phyloP scores from a whole-genome alignment of 306 rosid genomes.

The Casuarina equisetifolia region DNA sequence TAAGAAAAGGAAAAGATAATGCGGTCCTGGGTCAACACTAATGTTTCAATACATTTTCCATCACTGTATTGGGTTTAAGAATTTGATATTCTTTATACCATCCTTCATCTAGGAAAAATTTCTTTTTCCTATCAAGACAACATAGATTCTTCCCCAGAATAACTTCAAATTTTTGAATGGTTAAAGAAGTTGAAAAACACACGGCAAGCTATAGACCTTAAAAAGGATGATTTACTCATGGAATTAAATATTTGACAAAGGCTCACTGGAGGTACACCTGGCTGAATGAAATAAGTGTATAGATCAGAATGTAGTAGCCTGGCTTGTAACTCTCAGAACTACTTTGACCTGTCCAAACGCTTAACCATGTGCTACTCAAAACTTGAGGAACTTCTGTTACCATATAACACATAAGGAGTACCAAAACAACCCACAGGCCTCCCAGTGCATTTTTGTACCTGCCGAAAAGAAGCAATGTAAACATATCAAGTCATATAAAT shows the following conservation, averaged over 20 bases:
- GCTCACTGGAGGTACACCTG: constrained; percentile 51
- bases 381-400: constrained; percentile 72
- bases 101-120: neutral
- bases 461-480: constrained; percentile 21
- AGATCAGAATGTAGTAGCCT: constrained; percentile 65
- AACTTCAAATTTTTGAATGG: neutral
- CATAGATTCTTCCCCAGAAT: neutral
- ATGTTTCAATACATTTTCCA: neutral
- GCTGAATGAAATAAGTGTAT: constrained; percentile 68
- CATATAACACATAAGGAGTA: constrained; percentile 60
- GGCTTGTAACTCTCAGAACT: constrained; percentile 43
- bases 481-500: neutral
- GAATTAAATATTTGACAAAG: constrained; percentile 4
- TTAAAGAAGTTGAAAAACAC: neutral
- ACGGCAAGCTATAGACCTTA: neutral
- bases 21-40: neutral
- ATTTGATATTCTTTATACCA: neutral
- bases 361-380: constrained; percentile 82
- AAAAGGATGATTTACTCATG: constrained; percentile 18
- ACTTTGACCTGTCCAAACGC: constrained; percentile 75
- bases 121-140: neutral
- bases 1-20: neutral
- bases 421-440: constrained; percentile 70
- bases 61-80: neutral
- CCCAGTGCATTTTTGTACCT: constrained; percentile 85